Base-by-base conservation (phyloP, 164 flowering plant species). In the Vitis amurensis region DNA sequence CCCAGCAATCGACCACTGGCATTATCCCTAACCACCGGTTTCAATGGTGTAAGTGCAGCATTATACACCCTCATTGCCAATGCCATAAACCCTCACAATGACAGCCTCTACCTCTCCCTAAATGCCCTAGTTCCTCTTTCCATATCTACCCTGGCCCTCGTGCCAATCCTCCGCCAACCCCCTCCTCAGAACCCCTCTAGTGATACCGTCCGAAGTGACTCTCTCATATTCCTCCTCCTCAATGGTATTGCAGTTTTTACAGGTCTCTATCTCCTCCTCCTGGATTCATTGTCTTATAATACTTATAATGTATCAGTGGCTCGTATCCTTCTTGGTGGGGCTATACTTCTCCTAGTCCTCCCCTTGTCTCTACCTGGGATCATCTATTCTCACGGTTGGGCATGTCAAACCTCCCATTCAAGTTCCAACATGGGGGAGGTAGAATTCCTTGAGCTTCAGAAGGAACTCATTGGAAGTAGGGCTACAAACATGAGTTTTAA, bases 11-110 rank as follows among this genome's bases (percentile, higher is more conserved):
- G 73, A 11, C 19, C 83, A 2, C 76, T 76, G 13, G 83, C 80
- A 1, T 17, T 80, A 13, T 73, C 83, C 27, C 78, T 80, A 55
- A 68, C 73, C 13, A 30, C 74, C 59, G 74, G 83, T 31, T 80
- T 71, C 76, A 80, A 80, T 59, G 80, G 79, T 6, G 68, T 80
- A 4, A 77, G 73, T 67, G 80, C 80, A 19, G 83, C 80, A 3
- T 56, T 80, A 0, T 80, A 80, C 61, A 71, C 75, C 8, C 74
- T 80, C 2, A 49, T 58, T 9, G 68, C 71, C 64, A 71, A 73
- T 52, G 77, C 83, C 27, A 76, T 77, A 4, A 57, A 71, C 52
- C 68, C 75, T 9, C 14, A 11, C 3, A 30, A 60, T 44, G 59
- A 62, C 59, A 30, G 68, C 10, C 65, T 74, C 47, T 80, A 80